A percentile compares a stretch with the other conserved stretches of the same genome.
phyloP scores from a whole-genome alignment of 1,284 basidiomycete species.

The Leucoagaricus sp. region DNA sequence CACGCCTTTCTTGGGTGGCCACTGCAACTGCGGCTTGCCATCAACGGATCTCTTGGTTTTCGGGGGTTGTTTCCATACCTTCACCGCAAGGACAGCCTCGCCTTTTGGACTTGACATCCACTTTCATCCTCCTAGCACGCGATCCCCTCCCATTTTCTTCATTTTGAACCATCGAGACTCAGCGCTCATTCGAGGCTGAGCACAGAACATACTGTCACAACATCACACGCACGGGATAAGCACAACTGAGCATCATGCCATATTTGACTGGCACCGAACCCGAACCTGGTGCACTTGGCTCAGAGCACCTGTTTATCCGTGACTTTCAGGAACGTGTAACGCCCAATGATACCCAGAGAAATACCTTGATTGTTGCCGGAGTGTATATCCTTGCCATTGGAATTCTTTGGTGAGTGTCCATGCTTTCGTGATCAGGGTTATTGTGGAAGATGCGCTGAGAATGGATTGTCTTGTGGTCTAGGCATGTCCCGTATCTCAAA shows the following conservation, averaged over 20 bases:
- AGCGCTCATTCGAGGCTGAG: neutral
- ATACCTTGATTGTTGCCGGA: constrained; percentile 78
- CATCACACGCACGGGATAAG: neutral
- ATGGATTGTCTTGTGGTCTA: constrained; percentile 27
- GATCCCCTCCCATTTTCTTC: neutral
- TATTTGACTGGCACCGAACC: neutral
- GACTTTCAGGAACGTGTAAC: constrained; percentile 46
- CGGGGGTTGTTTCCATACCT: neutral
- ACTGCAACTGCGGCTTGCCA: neutral
- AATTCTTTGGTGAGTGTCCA: constrained; percentile 64
- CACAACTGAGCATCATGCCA: constrained; percentile 1
- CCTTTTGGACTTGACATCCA: neutral
- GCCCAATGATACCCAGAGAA: constrained; percentile 73
- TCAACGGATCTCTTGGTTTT: neutral
- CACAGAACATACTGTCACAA: neutral
- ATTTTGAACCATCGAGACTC: neutral
- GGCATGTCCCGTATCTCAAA: constrained; percentile 78
- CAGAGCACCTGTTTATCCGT: constrained; percentile 28
- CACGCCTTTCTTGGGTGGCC: constrained; percentile 1
- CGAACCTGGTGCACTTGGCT: neutral
- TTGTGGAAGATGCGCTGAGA: neutral
- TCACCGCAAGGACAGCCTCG: neutral
- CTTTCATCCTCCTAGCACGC: neutral
- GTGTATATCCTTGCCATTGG: constrained; percentile 72
- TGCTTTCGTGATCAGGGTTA: neutral